Conservation (phyloP, 495 filamentous ascomycete species). For the Aspergillus panamensis region DNA sequence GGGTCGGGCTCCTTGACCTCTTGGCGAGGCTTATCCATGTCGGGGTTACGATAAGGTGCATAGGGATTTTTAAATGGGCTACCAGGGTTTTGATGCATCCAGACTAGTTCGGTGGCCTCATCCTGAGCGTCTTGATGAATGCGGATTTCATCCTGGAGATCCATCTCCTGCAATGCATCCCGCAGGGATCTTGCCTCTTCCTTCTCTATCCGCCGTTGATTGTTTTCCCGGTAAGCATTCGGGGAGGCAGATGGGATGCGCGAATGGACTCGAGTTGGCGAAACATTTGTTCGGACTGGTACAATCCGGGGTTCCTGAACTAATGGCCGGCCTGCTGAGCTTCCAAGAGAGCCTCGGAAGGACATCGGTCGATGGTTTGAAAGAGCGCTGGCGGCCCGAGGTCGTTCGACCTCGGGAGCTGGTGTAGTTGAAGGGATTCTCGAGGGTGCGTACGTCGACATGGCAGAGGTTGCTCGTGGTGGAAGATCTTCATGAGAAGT, state of each 20-base stretch:
- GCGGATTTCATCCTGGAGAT: constrained; percentile 63
- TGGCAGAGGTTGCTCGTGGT: constrained; percentile 46
- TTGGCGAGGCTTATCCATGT: constrained; percentile 25
- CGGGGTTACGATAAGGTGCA: constrained; percentile 56
- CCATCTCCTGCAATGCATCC: constrained; percentile 77
- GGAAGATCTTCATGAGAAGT: constrained; percentile 37
- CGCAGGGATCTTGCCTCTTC: constrained; percentile 76
- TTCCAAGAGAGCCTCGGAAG: constrained; percentile 31
- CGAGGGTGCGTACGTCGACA: constrained; percentile 34
- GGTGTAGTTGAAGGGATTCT: constrained; percentile 17
- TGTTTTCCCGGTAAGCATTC: constrained; percentile 72
- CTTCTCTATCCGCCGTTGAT: constrained; percentile 79
- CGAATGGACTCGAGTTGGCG: constrained; percentile 37
- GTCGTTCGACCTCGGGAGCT: constrained; percentile 25
- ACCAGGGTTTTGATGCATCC: constrained; percentile 71
- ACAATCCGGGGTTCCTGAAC: constrained; percentile 41
- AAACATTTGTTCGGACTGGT: constrained; percentile 40
- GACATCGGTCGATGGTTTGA: constrained; percentile 46
- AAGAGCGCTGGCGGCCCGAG: constrained; percentile 47
- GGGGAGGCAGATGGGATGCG: constrained; percentile 36
- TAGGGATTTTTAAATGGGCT: constrained; percentile 52
- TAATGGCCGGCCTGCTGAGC: constrained; percentile 41
- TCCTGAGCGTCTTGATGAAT: constrained; percentile 74
- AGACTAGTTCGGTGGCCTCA: constrained; percentile 85
- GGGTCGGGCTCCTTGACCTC: constrained; percentile 59